Evolutionary conservation across 306 rosid species (phyloP), one percentile per base, ranked within the genome.

Genomic region (Acacia crassicarpa): DNA sequence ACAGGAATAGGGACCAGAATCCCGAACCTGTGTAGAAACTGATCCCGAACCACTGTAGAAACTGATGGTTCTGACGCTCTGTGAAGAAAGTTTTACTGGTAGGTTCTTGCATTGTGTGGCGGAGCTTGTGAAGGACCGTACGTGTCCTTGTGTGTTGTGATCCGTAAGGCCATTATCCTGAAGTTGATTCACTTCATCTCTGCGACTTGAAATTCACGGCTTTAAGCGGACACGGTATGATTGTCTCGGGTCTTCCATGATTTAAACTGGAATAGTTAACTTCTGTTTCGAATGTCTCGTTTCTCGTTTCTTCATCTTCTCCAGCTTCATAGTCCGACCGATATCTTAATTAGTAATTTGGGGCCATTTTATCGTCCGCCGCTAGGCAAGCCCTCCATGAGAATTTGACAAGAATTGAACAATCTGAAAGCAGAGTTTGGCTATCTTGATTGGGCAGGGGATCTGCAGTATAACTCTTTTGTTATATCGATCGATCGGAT

Each of bases 301-400:
- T 74, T 54, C 40, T 11, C 74, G 78, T 20, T 74, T 74, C 78
- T 74, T 20, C 46, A 43, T 69, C 19, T 69, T 69, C 44, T 32
- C 22, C 49, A 19, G 73, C 73, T 66, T 48, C 59, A 16, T 40
- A 49, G 6, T 46, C 59, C n/a, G 20, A 53, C 46, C 8, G 22
- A 72, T 72, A 0, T 46, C 9, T 56, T 27, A 8, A 40, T 25
- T 25, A 35, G 76, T 72, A 25, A 46, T 72, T 72, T 16, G 76
- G 59, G 59, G 22, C 23, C n/a, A 23, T 25, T 72, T 73, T 73
- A 23, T 48, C 0, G 43, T 48, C 58, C 58, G 3, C 76, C 5
- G 30, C 27, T 72, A 3, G 63, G 44, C 11, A 25, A 68, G 51
- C 51, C 23, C 51, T 10, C 23, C 32, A 20, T 20, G 51, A 68